Percentiles rank a stretch among this genome's conserved stretches.
Conservation (phyloP, 1,139 yeast species). For the Diutina mesorugosa region DNA sequence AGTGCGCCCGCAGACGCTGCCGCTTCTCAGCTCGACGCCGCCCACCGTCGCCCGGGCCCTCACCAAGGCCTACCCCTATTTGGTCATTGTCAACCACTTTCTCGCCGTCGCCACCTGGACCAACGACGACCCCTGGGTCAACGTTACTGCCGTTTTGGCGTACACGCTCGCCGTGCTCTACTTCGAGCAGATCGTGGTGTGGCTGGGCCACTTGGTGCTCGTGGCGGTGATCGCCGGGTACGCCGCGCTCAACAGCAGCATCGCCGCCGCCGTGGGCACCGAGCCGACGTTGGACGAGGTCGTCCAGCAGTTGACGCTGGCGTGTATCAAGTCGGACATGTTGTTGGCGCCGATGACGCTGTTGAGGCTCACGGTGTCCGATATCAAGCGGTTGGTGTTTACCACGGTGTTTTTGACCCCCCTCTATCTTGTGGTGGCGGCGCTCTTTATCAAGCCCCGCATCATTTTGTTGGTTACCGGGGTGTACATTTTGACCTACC, state of each 20-base stretch:
- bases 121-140: conserved; percentile 69
- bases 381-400: conserved; percentile 64
- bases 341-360: conserved; percentile 67
- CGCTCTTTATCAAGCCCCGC: conserved; percentile 59
- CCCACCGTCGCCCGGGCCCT: conserved; percentile 81
- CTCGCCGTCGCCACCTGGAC: conserved; percentile 85
- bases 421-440: conserved; percentile 56
- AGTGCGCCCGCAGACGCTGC: conserved; percentile 11
- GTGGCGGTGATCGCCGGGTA: conserved; percentile 59
- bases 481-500: conserved; percentile 61
- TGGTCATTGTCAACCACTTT: conserved; percentile 55
- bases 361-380: conserved; percentile 59
- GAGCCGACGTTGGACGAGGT: conserved; percentile 85
- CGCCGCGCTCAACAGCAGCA: conserved; percentile 43
- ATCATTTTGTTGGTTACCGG: conserved; percentile 51
- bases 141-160: conserved; percentile 45
- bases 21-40: conserved; percentile 71
- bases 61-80: conserved; percentile 71
- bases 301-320: conserved; percentile 65
- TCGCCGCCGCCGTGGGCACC: conserved; percentile 38
- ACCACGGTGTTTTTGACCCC: conserved; percentile 84
- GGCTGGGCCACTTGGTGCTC: conserved; percentile 68
- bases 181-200: conserved; percentile 58
- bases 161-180: conserved; percentile 55
- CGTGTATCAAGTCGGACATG: conserved; percentile 66